Evolutionary conservation across 1,284 basidiomycete genomes (phyloP), one percentile per base, ranked within the genome.

Genomic region (Pseudozyma hubeiensis): DNA sequence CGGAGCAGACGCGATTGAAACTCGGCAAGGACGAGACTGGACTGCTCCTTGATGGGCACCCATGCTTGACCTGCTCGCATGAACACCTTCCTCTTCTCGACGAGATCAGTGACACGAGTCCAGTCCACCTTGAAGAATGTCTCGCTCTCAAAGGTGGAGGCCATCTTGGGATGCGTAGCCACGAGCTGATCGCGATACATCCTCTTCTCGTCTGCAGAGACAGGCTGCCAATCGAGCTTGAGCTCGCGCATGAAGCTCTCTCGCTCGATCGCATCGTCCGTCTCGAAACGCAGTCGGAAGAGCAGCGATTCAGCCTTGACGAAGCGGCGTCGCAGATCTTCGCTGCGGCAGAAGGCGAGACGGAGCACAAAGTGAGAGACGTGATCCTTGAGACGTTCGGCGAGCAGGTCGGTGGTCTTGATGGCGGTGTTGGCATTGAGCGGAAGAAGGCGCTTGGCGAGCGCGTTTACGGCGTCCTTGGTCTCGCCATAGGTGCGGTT

Each of bases 351-450:
- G 85, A 99, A 99, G 2, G 97, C 95, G 41, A 99, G 88, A 46
- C 97, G 87, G 64, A 99, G 87, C 3, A 99, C 93, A 86, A 94
- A 99, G 86, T 99, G 97, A 17, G 94, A 91, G 34, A 97, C 88
- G 81, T 95, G 92, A 84, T 99, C 97, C 76, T 89, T 91, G 82
- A 88, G 88, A 67, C 97, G 88, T 84, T 99, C 90, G n/a, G 61
- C 51, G 24, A 84, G 78, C 9, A 85, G 85, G 40, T 93, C 89
- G 45, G 61, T 51, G 7, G 63, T 66, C 41, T 75, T 75, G 70
- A 60, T 89, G 86, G 31, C 86, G 10, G 88, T 88, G 66, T 90
- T 91, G 51, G 87, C 87, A 56, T 88, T 87, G 51, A 99, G 86
- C 53, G 90, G 90, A 29, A 95, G 87, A 83, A 92, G 90, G 79